These are phyloP conservation scores for Pyropia yezoensis DNA, from an alignment of 23 red algal genomes.

Conservation along the genomic window DNA sequence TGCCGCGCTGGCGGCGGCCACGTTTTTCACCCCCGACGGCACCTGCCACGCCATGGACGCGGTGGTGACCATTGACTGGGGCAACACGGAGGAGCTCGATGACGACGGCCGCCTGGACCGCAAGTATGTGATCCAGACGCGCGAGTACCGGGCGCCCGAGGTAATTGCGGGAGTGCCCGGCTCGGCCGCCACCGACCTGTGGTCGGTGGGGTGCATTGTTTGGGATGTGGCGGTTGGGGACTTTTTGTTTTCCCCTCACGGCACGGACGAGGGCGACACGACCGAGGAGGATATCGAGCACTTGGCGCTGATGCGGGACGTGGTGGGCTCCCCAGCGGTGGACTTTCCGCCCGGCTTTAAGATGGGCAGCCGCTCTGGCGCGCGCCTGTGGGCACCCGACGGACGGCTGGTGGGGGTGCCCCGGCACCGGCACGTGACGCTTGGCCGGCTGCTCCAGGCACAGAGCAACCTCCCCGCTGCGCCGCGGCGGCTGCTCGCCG, in stretches of 20 bases:
- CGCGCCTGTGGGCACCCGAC: constrained; percentile 45
- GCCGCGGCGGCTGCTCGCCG: constrained; percentile 27
- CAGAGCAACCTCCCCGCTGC: constrained; percentile 49
- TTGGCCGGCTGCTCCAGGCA: constrained; percentile 49
- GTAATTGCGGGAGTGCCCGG: constrained; percentile 82
- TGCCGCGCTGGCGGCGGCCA: too few relatives aligned
- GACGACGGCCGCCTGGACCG: constrained; percentile 83
- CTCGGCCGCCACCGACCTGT: constrained; percentile 85
- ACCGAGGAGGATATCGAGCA: constrained; percentile 71
- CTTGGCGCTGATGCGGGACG: constrained; percentile 80
- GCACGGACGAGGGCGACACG: constrained; percentile 45
- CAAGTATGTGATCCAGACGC: constrained; percentile 74
- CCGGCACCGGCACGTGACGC: constrained; percentile 28
- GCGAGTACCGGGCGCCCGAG: constrained; percentile 91
- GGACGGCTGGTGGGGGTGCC: constrained; percentile 55
- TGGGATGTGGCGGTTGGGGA: constrained; percentile 94
- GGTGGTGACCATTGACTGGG: constrained; percentile 88
- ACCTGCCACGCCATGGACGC: background rate
- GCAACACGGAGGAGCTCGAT: constrained; percentile 85
- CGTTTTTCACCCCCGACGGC: too few relatives aligned
- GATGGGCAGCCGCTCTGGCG: constrained; percentile 32
- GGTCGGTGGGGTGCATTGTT: constrained; percentile 87
- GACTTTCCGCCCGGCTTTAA: constrained; percentile 35
- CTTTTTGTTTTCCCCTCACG: constrained; percentile 89
- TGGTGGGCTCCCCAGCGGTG: constrained; percentile 51